phyloP scores from a whole-genome alignment of 805 yeast genomes.

The Brettanomyces naardenensis region DNA sequence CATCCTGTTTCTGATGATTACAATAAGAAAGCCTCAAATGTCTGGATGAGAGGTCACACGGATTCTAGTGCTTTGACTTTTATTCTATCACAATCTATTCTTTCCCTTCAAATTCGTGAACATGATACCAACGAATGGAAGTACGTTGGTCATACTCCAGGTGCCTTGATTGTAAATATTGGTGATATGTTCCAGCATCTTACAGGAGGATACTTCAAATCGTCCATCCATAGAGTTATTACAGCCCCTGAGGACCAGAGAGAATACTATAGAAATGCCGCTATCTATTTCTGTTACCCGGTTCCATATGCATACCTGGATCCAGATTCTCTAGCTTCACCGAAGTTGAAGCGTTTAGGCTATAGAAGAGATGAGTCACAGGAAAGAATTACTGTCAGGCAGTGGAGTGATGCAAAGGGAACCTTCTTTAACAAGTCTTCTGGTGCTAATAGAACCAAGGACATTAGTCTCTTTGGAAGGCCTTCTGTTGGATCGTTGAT shows the following conservation, averaged over 20 bases:
- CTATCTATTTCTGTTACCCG: slow-evolving; percentile 38
- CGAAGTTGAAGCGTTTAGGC: slow-evolving; percentile 29
- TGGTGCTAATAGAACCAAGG: slow-evolving; percentile 13
- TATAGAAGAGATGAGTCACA: slow-evolving; percentile 19
- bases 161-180: slow-evolving; percentile 32
- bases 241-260: slow-evolving; percentile 37
- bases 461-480: slow-evolving; percentile 11
- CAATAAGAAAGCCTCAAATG: slow-evolving; percentile 26
- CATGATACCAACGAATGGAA: slow-evolving; percentile 30
- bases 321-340: slow-evolving; percentile 33
- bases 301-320: slow-evolving; percentile 29
- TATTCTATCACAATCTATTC: slow-evolving; percentile 33
- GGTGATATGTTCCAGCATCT: slow-evolving; percentile 35
- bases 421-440: slow-evolving; percentile 33
- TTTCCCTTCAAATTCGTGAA: slow-evolving; percentile 33
- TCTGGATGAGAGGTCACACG: slow-evolving; percentile 41
- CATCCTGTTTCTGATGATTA: slow-evolving; percentile 26
- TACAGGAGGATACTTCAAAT: slow-evolving; percentile 39
- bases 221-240: slow-evolving; percentile 40
- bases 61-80: slow-evolving; percentile 35
- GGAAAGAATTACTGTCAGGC: slow-evolving; percentile 28
- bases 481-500: too few species aligned
- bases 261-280: slow-evolving; percentile 28
- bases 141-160: slow-evolving; percentile 32
- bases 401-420: slow-evolving; percentile 43